Base-by-base conservation (phyloP, 78 protist genomes). In the Fonticula alba region DNA sequence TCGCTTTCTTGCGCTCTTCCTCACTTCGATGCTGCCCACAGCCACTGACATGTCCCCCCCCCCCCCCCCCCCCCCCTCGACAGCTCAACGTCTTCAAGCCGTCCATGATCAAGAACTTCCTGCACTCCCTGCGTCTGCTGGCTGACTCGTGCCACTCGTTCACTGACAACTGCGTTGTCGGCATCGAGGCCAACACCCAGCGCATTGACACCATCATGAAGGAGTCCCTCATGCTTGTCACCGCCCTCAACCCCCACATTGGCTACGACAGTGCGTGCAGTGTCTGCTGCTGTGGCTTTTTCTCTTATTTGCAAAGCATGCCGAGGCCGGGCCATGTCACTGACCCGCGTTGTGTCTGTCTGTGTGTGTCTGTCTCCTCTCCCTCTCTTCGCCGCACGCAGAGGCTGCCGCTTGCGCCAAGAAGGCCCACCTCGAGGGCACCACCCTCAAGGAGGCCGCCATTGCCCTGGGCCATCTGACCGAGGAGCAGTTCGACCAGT, bases 31-130 rank as follows among this genome's bases (percentile, higher is more conserved):
- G n/a, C n/a, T n/a, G n/a, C n/a, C n/a, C n/a, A n/a, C n/a, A n/a
- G n/a, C n/a, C n/a, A n/a, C n/a, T n/a, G n/a, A n/a, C n/a, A n/a
- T n/a, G n/a, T n/a, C n/a, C n/a, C n/a, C n/a, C 35, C 26, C 27
- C 27, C 35, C 10, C 24, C 26, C 24, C n/a, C 35, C 26, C 24
- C 35, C 22, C 37, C 29, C 15, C 62, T 3, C 3, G 43, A 9
- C 50, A 80, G 71, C 75, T 92, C 62, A 92, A 92, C 61, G 95
- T 87, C 36, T 88, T 81, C 84, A 86, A 84, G 71, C 97, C 97
- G 26, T 64, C 88, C 62, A 87, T 92, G 54, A 66, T 79, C 37
- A 17, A 57, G 41, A 80, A 76, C 43, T 73, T 92, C 29, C 64
- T 91, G n/a, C 81, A 74, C n/a, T 74, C 88, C 20, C 75, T 62